Conservation (phyloP, 73 alveolate species). For the Stentor roeselii region DNA sequence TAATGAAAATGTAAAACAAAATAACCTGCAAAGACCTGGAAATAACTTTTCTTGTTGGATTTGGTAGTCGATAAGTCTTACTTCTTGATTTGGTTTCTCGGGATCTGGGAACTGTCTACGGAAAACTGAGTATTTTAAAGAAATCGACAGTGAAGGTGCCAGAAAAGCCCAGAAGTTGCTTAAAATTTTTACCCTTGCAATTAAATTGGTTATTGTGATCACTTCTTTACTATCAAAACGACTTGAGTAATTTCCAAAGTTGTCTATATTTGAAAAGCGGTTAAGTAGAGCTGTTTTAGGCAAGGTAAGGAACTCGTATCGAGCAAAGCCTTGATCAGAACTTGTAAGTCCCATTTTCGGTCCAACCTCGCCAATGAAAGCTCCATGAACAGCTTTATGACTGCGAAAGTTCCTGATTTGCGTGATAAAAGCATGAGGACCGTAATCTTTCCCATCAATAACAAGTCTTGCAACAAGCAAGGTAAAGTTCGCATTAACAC, state of each 20-base stretch:
- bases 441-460: constrained; percentile 52
- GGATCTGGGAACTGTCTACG: neutral
- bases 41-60: constrained; percentile 6
- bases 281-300: constrained; percentile 80
- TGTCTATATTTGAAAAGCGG: constrained; percentile 66
- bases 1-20: neutral
- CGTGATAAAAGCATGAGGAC: constrained; percentile 82
- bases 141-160: constrained; percentile 55
- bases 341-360: constrained; percentile 81
- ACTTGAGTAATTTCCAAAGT: constrained; percentile 58
- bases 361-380: constrained; percentile 87
- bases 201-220: neutral
- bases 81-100: neutral
- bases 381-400: constrained; percentile 71
- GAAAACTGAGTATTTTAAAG: constrained; percentile 51
- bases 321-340: constrained; percentile 86
- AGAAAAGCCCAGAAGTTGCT: constrained; percentile 13
- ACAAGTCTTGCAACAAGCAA: constrained; percentile 65
- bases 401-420: constrained; percentile 72
- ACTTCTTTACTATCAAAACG: neutral
- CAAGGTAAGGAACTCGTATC: constrained; percentile 65
- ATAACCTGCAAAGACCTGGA: neutral
- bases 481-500: constrained; percentile 62
- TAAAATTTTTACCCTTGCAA: neutral
- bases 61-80: constrained; percentile 11